Evolutionary conservation across 306 rosid genomes (phyloP), one percentile per base, ranked within the genome.

Genomic region (Cercis canadensis): DNA sequence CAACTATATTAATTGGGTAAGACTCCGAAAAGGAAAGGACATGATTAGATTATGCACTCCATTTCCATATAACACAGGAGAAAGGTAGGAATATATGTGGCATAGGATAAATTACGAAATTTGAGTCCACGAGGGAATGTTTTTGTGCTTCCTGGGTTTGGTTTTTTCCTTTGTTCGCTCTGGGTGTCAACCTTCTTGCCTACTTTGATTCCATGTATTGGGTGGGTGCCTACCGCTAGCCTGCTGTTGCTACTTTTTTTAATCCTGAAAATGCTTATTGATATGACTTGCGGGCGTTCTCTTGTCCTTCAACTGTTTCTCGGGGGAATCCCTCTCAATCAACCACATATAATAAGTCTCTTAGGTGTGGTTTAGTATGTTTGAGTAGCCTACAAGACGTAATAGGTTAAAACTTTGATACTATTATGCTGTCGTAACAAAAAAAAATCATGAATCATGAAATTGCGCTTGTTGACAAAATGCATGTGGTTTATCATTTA

Each of bases 261-360:
- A 24, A 13, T 32, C 74, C 51, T 45, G 56, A 43, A 68, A 62
- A 47, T 43, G 49, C 51, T 56, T 7, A 2, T 61, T 57, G 55
- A 69, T 19, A 75, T 62, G 76, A 62, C 56, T 24, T 34, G 56
- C 16, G 12, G 63, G 64, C 57, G 40, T 68, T 18, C 24, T 55
- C n/a, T n/a, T n/a, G n/a, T n/a, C n/a, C n/a, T n/a, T n/a, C n/a
- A n/a, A n/a, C n/a, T n/a, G n/a, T n/a, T n/a, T n/a, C n/a, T n/a
- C n/a, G n/a, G n/a, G n/a, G n/a, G n/a, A n/a, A 59, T 53, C 57
- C 59, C 40, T 58, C 34, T 13, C 80, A 15, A 33, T 77, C 70
- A 68, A 41, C 45, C 52, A 60, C 39, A 18, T 60, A 14, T 43
- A 33, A 29, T 10, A 43, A 55, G 55, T 61, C 70, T 69, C 29